phyloP scores from a whole-genome alignment of 2,329 filamentous ascomycete genomes.

The Thelonectria rubi region DNA sequence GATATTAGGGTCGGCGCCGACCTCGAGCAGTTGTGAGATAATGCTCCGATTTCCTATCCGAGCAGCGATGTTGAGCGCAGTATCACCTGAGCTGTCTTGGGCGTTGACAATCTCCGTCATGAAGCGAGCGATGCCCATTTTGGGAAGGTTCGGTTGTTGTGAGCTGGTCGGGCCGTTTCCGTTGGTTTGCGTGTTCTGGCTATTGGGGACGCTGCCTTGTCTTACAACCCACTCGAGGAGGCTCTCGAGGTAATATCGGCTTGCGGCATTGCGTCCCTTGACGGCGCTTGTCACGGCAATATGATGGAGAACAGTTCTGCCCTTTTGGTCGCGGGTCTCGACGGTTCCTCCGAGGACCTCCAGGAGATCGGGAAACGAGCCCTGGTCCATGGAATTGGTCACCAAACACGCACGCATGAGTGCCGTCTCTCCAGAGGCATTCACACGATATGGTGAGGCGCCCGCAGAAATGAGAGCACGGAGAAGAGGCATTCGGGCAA shows the following conservation, averaged over 20 bases:
- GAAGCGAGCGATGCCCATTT: slow-evolving; percentile 89
- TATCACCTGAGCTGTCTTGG: slow-evolving; percentile 93
- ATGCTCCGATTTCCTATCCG: slow-evolving; percentile 93
- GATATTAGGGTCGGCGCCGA: slow-evolving; percentile 92
- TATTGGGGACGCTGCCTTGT: slow-evolving; percentile 73
- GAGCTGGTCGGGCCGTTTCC: slow-evolving; percentile 51
- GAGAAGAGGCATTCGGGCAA: slow-evolving; percentile 85
- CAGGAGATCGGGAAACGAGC: slow-evolving; percentile 88
- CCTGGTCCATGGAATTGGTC: slow-evolving; percentile 92
- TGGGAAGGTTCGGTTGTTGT: slow-evolving; percentile 59
- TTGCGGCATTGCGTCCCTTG: slow-evolving; percentile 89
- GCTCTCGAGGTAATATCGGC: slow-evolving; percentile 95
- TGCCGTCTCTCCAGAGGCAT: slow-evolving; percentile 88
- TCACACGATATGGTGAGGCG: slow-evolving; percentile 87
- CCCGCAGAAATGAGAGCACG: slow-evolving; percentile 83
- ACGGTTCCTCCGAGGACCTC: slow-evolving; percentile 91
- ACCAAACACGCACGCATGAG: slow-evolving; percentile 92
- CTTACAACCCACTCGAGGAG: slow-evolving; percentile 94
- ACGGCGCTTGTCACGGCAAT: slow-evolving; percentile 96
- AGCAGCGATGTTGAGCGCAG: slow-evolving; percentile 91
- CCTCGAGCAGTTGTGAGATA: slow-evolving; percentile 94
- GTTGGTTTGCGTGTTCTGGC: slow-evolving; percentile 52
- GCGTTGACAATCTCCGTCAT: slow-evolving; percentile 98
- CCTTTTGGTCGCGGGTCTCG: slow-evolving; percentile 87
- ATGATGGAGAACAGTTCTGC: slow-evolving; percentile 92